A percentile compares a stretch with the other conserved stretches of the same genome.
Conservation (phyloP, 2,329 filamentous ascomycete species). For the Phaeosphaeria sp. region DNA sequence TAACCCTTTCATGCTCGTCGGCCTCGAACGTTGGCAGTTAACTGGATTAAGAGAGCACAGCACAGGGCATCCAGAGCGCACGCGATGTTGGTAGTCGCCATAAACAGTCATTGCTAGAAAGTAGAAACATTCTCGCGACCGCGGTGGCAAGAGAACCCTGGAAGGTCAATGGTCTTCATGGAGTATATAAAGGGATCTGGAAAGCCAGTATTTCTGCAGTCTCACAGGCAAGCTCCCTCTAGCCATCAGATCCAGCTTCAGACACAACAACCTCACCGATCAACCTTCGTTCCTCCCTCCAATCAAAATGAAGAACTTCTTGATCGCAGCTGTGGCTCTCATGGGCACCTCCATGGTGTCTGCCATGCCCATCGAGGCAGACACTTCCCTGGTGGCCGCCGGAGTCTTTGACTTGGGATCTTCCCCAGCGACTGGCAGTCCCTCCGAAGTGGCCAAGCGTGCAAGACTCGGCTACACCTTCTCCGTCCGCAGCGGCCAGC, state of each 20-base stretch:
- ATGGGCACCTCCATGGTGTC: no score
- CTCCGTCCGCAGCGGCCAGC: no score
- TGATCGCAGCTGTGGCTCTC: no score
- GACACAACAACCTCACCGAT: no score
- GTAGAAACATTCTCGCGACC: neutral
- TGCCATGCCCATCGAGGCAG: no score
- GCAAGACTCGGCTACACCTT: no score
- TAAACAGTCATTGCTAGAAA: neutral
- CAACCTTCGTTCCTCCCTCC: no score
- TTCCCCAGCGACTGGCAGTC: no score
- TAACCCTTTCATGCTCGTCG: neutral
- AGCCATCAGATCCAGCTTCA: neutral
- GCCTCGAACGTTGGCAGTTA: neutral
- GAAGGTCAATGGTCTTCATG: neutral
- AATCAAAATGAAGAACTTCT: no score
- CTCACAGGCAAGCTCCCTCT: neutral
- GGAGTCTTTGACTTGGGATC: no score
- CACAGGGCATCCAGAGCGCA: neutral
- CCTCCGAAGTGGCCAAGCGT: no score
- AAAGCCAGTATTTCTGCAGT: neutral
- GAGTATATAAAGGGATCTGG: neutral
- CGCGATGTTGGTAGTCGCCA: neutral
- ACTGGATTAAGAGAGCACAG: neutral
- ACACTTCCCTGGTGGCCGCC: no score
- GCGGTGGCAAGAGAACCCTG: neutral